Base-by-base conservation (phyloP, 495 filamentous ascomycete species). In the Chaetomium tenue region DNA sequence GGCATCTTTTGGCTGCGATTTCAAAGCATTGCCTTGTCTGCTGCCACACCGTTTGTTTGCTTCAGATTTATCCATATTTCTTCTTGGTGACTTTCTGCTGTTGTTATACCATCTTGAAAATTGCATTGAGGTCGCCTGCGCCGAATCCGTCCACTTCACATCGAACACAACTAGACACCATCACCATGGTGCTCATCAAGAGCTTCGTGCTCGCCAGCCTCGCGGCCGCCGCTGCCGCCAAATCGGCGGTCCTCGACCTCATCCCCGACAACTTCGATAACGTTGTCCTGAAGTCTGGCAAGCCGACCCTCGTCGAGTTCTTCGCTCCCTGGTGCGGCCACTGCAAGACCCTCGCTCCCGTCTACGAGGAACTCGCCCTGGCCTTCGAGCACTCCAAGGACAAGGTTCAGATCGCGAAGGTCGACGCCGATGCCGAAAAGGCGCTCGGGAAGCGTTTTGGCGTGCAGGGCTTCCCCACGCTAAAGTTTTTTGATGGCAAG, bases 401-500 rank as follows among this genome's bases (percentile, higher is more conserved):
- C 76, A 91, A 93, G 73, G 86, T 98, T 33, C 86, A 84, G 71
- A 91, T 98, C 71, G 94, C 86, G 68, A 98, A 98, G 81, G 94
- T 98, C 71, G 92, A 98, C 73, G 94, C 92, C 51, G 94, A 98
- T 76, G 87, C 86, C 50, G 86, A 98, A 82, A 90, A 89, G 72
- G 79, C 83, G 23, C 80, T 98, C 62, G 94, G 92, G 57, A 87
- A 88, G 80, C 82, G 86, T 57, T 98, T 91, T 72, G 91, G 91
- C 20, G 84, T 98, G 56, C 88, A 93, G 77, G 94, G 94, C 12
- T 98, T 98, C 82, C 94, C 94, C 18, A 98, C 94, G 0, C 78
- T 98, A 67, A 98, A 98, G 76, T 98, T 88, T 87, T 98, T 98
- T 74, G 93, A 98, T 79, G 94, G 94, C 63, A 97, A 95, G 86